phyloP scores from a whole-genome alignment of 345 rosid genomes.

The Hibiscus syriacus region DNA sequence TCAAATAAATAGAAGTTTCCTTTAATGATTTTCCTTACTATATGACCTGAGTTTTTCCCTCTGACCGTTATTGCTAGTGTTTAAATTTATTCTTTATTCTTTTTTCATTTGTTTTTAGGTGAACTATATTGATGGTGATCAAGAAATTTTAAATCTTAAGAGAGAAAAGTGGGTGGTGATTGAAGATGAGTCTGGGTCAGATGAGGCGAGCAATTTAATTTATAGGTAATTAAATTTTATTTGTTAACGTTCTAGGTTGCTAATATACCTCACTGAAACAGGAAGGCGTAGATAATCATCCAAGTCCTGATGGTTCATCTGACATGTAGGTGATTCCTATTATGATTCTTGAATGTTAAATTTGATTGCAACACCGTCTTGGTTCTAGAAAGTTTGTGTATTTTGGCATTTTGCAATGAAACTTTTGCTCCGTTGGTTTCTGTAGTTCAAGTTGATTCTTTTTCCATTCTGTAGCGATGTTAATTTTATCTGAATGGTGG shows the following conservation, averaged over 20 bases:
- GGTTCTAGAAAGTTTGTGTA: background rate
- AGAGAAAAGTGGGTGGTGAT: slow-evolving; percentile 55
- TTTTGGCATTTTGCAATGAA: slow-evolving; percentile 1
- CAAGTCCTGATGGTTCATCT: slow-evolving; percentile 38
- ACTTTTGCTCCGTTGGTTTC: background rate
- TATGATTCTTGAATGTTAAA: slow-evolving; percentile 1
- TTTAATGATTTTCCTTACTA: background rate
- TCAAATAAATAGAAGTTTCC: background rate
- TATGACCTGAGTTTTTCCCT: background rate
- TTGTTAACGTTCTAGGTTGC: slow-evolving; percentile 5
- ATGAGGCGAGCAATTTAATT: slow-evolving; percentile 34
- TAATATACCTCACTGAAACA: slow-evolving; percentile 30
- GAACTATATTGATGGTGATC: slow-evolving; percentile 68
- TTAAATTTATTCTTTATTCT: background rate
- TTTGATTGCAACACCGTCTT: background rate
- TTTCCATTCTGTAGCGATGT: background rate
- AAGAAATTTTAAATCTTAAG: slow-evolving; percentile 53
- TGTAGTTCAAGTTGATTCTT: background rate
- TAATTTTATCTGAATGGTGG: background rate
- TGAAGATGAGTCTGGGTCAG: slow-evolving; percentile 26
- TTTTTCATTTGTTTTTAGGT: slow-evolving; percentile 38
- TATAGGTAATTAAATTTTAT: background rate
- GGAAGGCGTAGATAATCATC: slow-evolving; percentile 40
- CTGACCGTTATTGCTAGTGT: slow-evolving; percentile 4
- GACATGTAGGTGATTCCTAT: slow-evolving; percentile 44